A percentile compares a stretch with the other conserved stretches of the same genome.
Conservation (phyloP, 2,329 filamentous ascomycete genomes). For the Pseudogymnoascus sp. region DNA sequence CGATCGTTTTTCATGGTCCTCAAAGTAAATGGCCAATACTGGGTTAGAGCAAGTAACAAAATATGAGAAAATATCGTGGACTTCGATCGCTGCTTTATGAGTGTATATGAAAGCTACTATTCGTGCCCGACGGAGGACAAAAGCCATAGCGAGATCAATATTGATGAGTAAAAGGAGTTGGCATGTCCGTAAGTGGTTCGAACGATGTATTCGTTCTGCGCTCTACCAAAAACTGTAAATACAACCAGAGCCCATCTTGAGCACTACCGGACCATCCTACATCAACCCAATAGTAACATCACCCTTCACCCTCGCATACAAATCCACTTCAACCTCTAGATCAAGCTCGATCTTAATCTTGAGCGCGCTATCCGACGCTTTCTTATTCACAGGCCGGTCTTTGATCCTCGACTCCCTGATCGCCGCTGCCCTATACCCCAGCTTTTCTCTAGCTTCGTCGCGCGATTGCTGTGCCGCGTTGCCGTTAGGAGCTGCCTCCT, state of each 20-base stretch:
- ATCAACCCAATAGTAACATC: conserved; percentile 28
- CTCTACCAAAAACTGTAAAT: no score
- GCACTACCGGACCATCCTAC: conserved; percentile 11
- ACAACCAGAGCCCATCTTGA: not conserved
- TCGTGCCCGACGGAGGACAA: no score
- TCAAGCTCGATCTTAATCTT: conserved; percentile 20
- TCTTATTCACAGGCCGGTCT: conserved; percentile 11
- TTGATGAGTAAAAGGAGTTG: not conserved
- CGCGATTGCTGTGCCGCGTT: not conserved
- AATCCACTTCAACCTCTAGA: conserved; percentile 16
- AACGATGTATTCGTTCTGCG: no score
- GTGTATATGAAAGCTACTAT: no score
- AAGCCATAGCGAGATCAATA: not conserved
- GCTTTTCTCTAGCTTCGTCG: not conserved
- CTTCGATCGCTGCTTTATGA: no score
- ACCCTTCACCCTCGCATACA: conserved; percentile 27
- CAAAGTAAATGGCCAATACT: not conserved
- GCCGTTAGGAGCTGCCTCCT: not conserved
- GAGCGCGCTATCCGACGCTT: conserved; percentile 11
- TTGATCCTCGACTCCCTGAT: conserved; percentile 18
- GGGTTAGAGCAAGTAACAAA: not conserved
- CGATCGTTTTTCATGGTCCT: not conserved
- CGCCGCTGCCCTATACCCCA: conserved; percentile 5
- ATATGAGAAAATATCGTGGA: not conserved
- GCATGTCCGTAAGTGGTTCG: not conserved